A percentile compares a stretch with the other conserved stretches of the same genome.
phyloP scores from a whole-genome alignment of 257 asterid species.

The Henckelia pumila region DNA sequence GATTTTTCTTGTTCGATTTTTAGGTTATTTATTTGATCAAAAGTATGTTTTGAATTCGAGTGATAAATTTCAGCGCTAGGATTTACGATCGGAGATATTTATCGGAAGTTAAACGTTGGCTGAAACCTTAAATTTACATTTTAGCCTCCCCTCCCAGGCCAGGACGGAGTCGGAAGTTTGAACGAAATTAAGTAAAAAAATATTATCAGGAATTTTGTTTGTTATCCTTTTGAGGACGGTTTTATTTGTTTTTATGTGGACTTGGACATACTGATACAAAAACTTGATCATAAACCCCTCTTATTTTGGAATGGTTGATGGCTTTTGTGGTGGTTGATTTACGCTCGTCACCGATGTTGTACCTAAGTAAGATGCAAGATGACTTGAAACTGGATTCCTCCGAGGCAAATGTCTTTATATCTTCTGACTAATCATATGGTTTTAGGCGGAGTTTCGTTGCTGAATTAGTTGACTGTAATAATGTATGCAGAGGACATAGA shows the following conservation, averaged over 20 bases:
- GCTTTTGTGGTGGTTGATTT: not conserved
- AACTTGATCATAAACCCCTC: not conserved
- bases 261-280: not conserved
- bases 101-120: not conserved
- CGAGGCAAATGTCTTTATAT: not conserved
- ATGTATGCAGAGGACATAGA: not conserved
- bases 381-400: not conserved
- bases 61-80: not conserved
- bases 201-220: not conserved
- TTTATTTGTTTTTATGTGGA: not conserved
- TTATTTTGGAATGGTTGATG: not conserved
- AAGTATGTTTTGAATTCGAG: not conserved
- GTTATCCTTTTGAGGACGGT: not conserved
- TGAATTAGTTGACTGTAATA: not conserved
- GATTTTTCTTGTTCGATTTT: not conserved
- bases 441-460: not conserved
- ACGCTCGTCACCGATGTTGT: not conserved
- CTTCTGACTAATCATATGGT: not conserved
- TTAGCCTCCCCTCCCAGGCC: too few species aligned
- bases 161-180: not conserved
- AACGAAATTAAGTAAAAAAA: not conserved
- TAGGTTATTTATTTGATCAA: not conserved
- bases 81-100: not conserved
- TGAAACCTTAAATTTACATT: not conserved
- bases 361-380: not conserved